Evolutionary conservation across 2,329 filamentous ascomycete genomes (phyloP).

Genomic region (Diaporthe aspalathi): DNA sequence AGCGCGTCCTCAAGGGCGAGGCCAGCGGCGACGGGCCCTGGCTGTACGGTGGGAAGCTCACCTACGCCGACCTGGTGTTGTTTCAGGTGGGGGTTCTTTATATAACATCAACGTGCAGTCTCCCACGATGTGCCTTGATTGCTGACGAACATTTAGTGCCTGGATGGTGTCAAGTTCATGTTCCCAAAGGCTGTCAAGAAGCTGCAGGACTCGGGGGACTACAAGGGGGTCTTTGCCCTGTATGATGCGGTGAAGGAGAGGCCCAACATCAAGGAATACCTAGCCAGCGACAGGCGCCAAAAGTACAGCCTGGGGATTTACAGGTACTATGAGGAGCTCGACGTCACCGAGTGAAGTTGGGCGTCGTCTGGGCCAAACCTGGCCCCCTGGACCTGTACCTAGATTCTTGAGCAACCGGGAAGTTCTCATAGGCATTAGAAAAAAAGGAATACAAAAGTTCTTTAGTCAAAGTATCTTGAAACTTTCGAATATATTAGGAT

Average conservation of each 20-base stretch:
- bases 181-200: slow-evolving; percentile 75
- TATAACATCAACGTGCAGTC: too few species aligned
- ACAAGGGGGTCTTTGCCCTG: slow-evolving; percentile 70
- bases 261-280: slow-evolving; percentile 74
- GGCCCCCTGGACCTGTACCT: too few species aligned
- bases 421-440: rapidly evolving
- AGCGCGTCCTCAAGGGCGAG: slow-evolving; percentile 71
- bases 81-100: too few species aligned
- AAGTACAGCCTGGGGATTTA: slow-evolving; percentile 75
- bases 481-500: neutral
- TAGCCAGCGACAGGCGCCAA: slow-evolving; percentile 72
- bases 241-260: slow-evolving; percentile 72
- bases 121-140: neutral
- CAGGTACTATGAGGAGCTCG: slow-evolving; percentile 79
- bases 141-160: slow-evolving; percentile 48
- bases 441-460: neutral
- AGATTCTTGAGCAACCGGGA: too few species aligned
- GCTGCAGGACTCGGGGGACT: slow-evolving; percentile 67
- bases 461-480: neutral
- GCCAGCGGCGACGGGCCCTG: slow-evolving; percentile 69
- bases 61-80: slow-evolving; percentile 78
- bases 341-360: slow-evolving; percentile 54
- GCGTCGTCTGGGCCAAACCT: too few species aligned
- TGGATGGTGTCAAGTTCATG: slow-evolving; percentile 72
- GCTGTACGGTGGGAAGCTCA: slow-evolving; percentile 73